Evolutionary conservation across 2,329 filamentous ascomycete genomes (phyloP).

Genomic region (Rugonectria rugulosa): DNA sequence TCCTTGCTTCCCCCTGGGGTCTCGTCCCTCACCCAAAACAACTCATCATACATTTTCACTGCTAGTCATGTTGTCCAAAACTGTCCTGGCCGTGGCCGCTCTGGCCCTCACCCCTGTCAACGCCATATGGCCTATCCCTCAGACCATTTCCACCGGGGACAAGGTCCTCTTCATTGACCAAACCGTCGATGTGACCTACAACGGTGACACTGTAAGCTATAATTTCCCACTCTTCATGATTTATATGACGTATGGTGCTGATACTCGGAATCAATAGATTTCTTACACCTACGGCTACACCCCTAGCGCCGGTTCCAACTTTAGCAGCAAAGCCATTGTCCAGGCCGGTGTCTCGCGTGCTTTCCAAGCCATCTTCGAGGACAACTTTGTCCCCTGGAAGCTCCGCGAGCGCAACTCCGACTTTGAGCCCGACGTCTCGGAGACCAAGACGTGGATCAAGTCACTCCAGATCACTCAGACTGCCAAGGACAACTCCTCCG

Average conservation of each 20-base stretch:
- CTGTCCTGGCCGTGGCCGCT: slow-evolving; percentile 49
- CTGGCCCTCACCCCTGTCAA: slow-evolving; percentile 50
- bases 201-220: slow-evolving; percentile 63
- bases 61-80: slow-evolving; percentile 40
- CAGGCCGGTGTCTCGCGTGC: slow-evolving; percentile 66
- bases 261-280: slow-evolving; percentile 53
- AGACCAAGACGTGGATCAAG: slow-evolving; percentile 58
- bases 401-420: slow-evolving; percentile 69
- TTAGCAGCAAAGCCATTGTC: slow-evolving; percentile 62
- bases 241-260: slow-evolving; percentile 35
- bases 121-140: slow-evolving; percentile 67
- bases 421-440: slow-evolving; percentile 66
- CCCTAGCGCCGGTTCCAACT: slow-evolving; percentile 46
- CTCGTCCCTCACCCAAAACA: neutral
- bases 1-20: neutral
- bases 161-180: slow-evolving; percentile 61
- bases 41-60: neutral
- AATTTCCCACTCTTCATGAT: slow-evolving; percentile 28
- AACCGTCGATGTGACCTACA: slow-evolving; percentile 63
- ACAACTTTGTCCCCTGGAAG: slow-evolving; percentile 81
- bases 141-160: slow-evolving; percentile 58
- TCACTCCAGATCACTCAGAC: slow-evolving; percentile 70
- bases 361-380: slow-evolving; percentile 68
- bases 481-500: slow-evolving; percentile 56
- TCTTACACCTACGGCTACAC: slow-evolving; percentile 55